Evolutionary conservation across 225 moss, liverwort and hornwort genomes (phyloP).

Genomic region (Lunularia cruciata): DNA sequence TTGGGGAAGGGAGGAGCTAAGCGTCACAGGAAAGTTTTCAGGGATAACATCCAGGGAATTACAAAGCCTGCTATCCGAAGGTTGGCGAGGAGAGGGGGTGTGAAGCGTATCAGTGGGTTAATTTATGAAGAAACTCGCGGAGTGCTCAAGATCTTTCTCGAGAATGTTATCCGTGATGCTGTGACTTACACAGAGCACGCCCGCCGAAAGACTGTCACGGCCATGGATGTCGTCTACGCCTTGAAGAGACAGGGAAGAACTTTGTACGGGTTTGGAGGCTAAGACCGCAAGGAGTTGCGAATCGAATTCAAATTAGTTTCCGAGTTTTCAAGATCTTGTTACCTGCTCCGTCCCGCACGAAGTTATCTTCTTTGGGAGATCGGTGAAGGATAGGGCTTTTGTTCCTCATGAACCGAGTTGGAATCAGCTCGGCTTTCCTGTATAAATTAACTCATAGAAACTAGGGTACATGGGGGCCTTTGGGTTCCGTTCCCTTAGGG

Average conservation of each 20-base stretch:
- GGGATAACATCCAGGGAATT: conserved; percentile 48
- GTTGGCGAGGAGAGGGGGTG: conserved; percentile 42
- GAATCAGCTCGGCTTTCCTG: no score
- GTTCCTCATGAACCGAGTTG: no score
- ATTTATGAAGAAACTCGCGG: conserved; percentile 48
- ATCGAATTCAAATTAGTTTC: no score
- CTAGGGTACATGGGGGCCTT: no score
- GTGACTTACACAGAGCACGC: conserved; percentile 49
- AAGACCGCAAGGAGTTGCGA: no score
- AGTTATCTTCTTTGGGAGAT: no score
- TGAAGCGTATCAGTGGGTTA: conserved; percentile 47
- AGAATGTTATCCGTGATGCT: conserved; percentile 47
- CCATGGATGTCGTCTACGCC: conserved; percentile 47
- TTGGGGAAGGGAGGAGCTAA: conserved; percentile 48
- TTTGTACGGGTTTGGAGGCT: conserved; percentile 46
- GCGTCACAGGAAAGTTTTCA: conserved; percentile 45
- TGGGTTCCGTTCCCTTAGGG: no score
- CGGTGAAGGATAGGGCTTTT: no score
- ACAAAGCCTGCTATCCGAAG: conserved; percentile 45
- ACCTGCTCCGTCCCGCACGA: no score
- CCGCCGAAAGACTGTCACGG: conserved; percentile 39
- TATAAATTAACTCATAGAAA: no score
- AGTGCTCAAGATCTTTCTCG: conserved; percentile 43
- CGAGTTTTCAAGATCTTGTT: no score
- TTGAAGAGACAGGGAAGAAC: conserved; percentile 47